A percentile compares a stretch with the other conserved stretches of the same genome.
Conservation (phyloP, 148 eudicot species). For the Arctostaphylos glauca region DNA sequence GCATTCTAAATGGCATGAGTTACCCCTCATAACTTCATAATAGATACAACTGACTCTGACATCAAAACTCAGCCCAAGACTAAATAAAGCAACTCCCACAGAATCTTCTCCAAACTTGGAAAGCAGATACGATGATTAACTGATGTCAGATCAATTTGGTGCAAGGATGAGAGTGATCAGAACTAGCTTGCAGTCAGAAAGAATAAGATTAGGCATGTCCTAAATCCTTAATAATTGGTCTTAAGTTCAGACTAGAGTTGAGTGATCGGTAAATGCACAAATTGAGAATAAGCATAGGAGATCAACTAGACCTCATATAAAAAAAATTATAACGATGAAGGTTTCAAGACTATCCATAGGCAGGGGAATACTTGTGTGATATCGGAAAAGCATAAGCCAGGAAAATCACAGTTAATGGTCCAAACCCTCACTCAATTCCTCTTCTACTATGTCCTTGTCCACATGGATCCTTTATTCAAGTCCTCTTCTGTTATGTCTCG, state of each 20-base stretch:
- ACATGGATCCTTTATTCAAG: neutral
- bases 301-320: neutral
- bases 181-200: neutral
- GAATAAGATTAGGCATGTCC: neutral
- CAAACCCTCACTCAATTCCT: neutral
- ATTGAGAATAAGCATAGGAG: neutral
- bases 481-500: neutral
- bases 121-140: neutral
- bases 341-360: neutral
- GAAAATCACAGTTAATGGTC: neutral
- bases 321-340: neutral
- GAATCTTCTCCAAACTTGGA: neutral
- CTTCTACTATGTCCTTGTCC: neutral
- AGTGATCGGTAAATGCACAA: neutral
- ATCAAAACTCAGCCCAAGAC: neutral
- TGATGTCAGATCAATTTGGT: neutral
- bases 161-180: neutral
- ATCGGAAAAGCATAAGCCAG: neutral
- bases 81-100: neutral
- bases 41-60: neutral
- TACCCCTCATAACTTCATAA: neutral
- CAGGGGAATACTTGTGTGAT: neutral
- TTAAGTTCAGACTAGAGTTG: neutral
- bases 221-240: neutral
- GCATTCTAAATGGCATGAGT: neutral